These are phyloP conservation scores for Quercus lobata DNA, from an alignment of 331 rosid genomes.

Conservation along the genomic window DNA sequence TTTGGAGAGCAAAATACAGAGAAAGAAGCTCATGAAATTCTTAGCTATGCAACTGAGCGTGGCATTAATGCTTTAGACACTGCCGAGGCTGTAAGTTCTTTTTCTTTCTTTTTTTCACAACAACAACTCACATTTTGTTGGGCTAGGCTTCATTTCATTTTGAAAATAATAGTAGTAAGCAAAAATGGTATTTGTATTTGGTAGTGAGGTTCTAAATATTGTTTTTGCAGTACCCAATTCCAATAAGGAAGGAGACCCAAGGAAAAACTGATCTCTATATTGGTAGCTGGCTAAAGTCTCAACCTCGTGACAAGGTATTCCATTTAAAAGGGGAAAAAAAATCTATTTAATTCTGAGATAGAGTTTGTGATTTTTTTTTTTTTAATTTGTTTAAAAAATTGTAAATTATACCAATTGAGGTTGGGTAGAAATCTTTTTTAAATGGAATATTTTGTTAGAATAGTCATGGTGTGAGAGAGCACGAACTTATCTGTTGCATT, in stretches of 20 bases:
- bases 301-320: slow-evolving; percentile 74
- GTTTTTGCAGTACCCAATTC: slow-evolving; percentile 76
- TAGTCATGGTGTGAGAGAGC: too few relatives aligned
- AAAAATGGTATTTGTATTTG: too few relatives aligned
- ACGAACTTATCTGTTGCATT: too few relatives aligned
- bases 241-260: slow-evolving; percentile 75
- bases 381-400: too few relatives aligned
- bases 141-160: too few relatives aligned
- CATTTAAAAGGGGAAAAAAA: too few relatives aligned
- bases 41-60: slow-evolving; percentile 57
- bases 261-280: slow-evolving; percentile 78
- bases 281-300: slow-evolving; percentile 84
- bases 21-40: slow-evolving; percentile 75
- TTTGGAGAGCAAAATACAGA: slow-evolving; percentile 87
- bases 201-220: background rate
- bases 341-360: too few relatives aligned
- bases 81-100: slow-evolving; percentile 64
- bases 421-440: too few relatives aligned
- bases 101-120: background rate
- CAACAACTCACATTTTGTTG: background rate
- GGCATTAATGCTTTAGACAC: slow-evolving; percentile 81
- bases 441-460: too few relatives aligned
- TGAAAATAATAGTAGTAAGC: too few relatives aligned
- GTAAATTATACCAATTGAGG: too few relatives aligned
- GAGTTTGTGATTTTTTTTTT: too few relatives aligned